Evolutionary conservation across 108 stramenopile genomes (phyloP), one percentile per base, ranked within the genome.

Genomic region (Phaeodactylum tricornutum): DNA sequence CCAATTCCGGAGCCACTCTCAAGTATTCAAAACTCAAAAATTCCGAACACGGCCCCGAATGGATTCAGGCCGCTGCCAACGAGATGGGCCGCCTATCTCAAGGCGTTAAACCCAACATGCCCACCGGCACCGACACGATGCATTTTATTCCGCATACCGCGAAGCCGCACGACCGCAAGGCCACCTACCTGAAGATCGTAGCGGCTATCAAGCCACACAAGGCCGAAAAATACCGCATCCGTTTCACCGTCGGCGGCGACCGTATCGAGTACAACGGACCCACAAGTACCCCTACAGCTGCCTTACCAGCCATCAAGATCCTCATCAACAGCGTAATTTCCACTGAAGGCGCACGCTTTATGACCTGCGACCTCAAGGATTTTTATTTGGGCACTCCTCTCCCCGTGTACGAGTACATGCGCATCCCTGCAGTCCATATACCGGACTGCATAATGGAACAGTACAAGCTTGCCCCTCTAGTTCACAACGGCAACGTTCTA

Each of bases 261-360:
- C 55, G 36, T 2, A 51, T 75, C 41, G 40, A 66, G 14, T 60
- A 62, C 59, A 41, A 44, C 0, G 47, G 29, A 0, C 57, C 66
- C 26, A 52, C 35, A 1, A 50, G 42, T 34, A 57, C 75, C 0
- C 56, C 55, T 0, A 59, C 67, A 5, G 65, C 68, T 0, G 64
- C 64, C 32, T 30, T 78, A 3, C 26, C 48, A 2, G 51, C 67
- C 5, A 53, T 59, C 11, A 78, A 79, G 51, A 26, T 63, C 20
- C 49, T 66, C 0, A 22, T 78, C 61, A 78, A 72, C 61, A 72
- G 64, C 38, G 52, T 67, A 40, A 43, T 78, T 17, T 64, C 58
- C 32, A 61, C 50, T 4, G 29, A 33, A 0, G 38, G 30, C 1
- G 70, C 70, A 7, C 27, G 43, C 1, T 63, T 32, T 46, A 32